These are phyloP conservation scores for Stentor roeselii DNA, from an alignment of 73 alveolate genomes.

Conservation along the genomic window DNA sequence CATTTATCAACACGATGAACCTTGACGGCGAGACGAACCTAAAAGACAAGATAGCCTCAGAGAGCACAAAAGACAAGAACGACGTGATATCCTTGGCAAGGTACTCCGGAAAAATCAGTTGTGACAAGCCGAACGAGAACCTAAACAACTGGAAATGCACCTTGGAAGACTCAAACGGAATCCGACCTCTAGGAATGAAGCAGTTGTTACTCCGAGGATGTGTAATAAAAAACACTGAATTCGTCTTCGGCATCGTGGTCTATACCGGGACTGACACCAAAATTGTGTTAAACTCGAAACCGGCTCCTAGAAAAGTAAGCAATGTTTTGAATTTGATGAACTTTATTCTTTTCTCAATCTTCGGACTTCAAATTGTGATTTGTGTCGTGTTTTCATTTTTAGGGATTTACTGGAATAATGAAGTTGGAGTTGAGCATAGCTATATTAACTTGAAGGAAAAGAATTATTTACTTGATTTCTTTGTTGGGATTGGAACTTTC, in stretches of 20 bases:
- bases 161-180: neutral
- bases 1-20: conserved; percentile 71
- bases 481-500: conserved; percentile 22
- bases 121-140: conserved; percentile 22
- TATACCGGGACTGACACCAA: conserved; percentile 95
- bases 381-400: conserved; percentile 33
- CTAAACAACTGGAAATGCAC: neutral
- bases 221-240: conserved; percentile 85
- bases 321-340: conserved; percentile 56
- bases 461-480: neutral
- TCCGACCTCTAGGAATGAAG: conserved; percentile 53
- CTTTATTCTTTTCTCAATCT: conserved; percentile 38
- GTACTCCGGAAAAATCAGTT: neutral
- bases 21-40: conserved; percentile 84
- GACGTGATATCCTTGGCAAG: neutral
- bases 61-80: conserved; percentile 37
- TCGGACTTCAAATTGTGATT: conserved; percentile 35
- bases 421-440: neutral
- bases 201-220: conserved; percentile 91
- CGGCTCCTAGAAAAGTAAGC: conserved; percentile 83
- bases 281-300: conserved; percentile 93
- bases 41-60: conserved; percentile 68
- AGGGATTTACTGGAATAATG: conserved; percentile 19
- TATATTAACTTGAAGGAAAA: conserved; percentile 16
- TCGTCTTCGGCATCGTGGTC: conserved; percentile 81